Evolutionary conservation across 805 yeast genomes (phyloP).

Genomic region (Kazachstania psychrophila): DNA sequence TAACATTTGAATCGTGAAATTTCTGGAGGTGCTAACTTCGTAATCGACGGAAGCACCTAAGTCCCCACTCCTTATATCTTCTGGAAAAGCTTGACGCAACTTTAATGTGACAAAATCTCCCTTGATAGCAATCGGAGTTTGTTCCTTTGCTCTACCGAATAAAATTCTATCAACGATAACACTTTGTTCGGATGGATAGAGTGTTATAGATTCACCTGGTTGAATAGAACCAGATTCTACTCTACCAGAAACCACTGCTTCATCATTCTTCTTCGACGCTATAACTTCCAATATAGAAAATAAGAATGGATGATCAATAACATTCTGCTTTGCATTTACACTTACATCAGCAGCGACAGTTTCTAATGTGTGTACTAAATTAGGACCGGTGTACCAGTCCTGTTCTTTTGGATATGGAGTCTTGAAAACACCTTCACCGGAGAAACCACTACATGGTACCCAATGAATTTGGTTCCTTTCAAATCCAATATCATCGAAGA

Average conservation of each 20-base stretch:
- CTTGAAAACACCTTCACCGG: constrained; percentile 92
- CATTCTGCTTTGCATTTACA: constrained; percentile 12
- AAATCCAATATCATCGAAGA: constrained; percentile 81
- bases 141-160: constrained; percentile 15
- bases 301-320: constrained; percentile 38
- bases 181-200: constrained; percentile 43
- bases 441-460: constrained; percentile 95
- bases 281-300: constrained; percentile 57
- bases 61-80: constrained; percentile 56
- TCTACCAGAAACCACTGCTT: constrained; percentile 52
- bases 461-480: constrained; percentile 66
- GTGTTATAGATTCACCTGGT: constrained; percentile 54
- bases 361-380: constrained; percentile 78
- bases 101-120: constrained; percentile 49
- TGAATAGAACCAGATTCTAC: constrained; percentile 60
- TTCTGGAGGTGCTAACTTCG: constrained; percentile 39
- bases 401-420: constrained; percentile 43
- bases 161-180: constrained; percentile 32
- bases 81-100: constrained; percentile 28
- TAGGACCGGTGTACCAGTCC: constrained; percentile 89
- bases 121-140: constrained; percentile 34
- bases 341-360: constrained; percentile 15
- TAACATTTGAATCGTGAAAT: constrained; percentile 46
- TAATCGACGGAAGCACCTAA: constrained; percentile 44
- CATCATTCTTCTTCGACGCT: constrained; percentile 39